Evolutionary conservation across 768 basidiomycete species (phyloP), one percentile per base, ranked within the genome.

Genomic region (Termitomyces eurrhizus): DNA sequence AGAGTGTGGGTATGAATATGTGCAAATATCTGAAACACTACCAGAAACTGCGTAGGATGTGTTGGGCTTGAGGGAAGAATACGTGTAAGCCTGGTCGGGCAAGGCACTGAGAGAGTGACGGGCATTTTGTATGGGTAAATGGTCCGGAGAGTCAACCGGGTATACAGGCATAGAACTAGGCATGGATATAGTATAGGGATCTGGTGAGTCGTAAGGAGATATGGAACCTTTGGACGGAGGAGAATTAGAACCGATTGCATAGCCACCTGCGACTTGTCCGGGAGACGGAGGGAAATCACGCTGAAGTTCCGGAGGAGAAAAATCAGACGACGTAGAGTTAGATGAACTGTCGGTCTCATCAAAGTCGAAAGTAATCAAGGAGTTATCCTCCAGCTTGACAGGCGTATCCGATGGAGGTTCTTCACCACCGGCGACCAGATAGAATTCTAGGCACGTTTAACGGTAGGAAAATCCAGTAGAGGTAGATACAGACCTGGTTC

Each of bases 341-440:
- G 75, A 74, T 56, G 73, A 72, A 16, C 67, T 67, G 49, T 80
- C 78, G 9, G 64, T 62, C 36, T 80, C 80, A 50, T 82, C 79
- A 69, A 74, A 77, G 21, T 80, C 80, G 45, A 80, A 71, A 2
- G 82, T 69, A 16, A 81, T 76, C 59, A 84, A 73, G 21, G 72
- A 65, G 59, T 69, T 74, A 49, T 86, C 83, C 66, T 89, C 86
- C 11, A 80, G 72, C 70, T 87, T 87, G 62, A 85, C 77, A 33
- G 79, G 72, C 4, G 73, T 74, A 49, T 85, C 84, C 33, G 75
- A 77, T 64, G 80, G 83, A 33, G 88, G 77, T 68, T 92, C 90
- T 65, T 92, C 90, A 52, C 88, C 89, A 58, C 90, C 90, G 9
- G 90, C 90, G 61, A 92, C 90, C 55, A 92, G 82, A 68, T 87